Conservation (phyloP, 495 filamentous ascomycete genomes). For the Gamarada debralockiae region DNA sequence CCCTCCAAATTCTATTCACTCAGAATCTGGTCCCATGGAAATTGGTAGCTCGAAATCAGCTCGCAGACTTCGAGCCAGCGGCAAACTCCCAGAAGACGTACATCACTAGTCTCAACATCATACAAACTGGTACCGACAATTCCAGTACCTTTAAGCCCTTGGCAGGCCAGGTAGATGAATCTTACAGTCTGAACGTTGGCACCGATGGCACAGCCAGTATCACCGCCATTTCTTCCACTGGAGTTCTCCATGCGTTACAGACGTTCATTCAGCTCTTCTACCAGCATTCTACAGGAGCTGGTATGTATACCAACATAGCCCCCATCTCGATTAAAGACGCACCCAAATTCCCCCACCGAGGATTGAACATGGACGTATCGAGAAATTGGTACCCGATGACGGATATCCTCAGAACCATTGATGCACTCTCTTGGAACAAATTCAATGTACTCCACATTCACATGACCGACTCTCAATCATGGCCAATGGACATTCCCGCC, state of each 20-base stretch:
- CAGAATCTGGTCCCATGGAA: constrained; percentile 72
- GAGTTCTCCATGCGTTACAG: constrained; percentile 62
- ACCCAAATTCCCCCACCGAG: constrained; percentile 68
- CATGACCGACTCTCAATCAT: constrained; percentile 77
- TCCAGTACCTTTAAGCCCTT: constrained; percentile 50
- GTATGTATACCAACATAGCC: constrained; percentile 60
- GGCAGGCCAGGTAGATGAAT: constrained; percentile 65
- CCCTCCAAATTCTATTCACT: constrained; percentile 49
- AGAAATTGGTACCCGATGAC: constrained; percentile 59
- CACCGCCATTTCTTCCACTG: constrained; percentile 56
- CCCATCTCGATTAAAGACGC: constrained; percentile 63
- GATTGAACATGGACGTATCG: constrained; percentile 69
- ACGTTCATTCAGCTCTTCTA: constrained; percentile 77
- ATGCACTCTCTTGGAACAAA: constrained; percentile 71
- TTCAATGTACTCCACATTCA: constrained; percentile 70
- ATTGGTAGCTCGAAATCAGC: constrained; percentile 53
- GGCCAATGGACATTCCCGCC: constrained; percentile 74
- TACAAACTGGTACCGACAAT: constrained; percentile 53
- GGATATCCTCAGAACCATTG: constrained; percentile 66
- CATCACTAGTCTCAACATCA: constrained; percentile 53
- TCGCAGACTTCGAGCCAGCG: constrained; percentile 57
- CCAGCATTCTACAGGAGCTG: constrained; percentile 49
- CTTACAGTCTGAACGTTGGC: constrained; percentile 59
- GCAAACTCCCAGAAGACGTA: constrained; percentile 35
- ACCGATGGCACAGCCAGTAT: constrained; percentile 52